phyloP scores from a whole-genome alignment of 2,329 filamentous ascomycete species.

The Hypoxylon sp. region DNA sequence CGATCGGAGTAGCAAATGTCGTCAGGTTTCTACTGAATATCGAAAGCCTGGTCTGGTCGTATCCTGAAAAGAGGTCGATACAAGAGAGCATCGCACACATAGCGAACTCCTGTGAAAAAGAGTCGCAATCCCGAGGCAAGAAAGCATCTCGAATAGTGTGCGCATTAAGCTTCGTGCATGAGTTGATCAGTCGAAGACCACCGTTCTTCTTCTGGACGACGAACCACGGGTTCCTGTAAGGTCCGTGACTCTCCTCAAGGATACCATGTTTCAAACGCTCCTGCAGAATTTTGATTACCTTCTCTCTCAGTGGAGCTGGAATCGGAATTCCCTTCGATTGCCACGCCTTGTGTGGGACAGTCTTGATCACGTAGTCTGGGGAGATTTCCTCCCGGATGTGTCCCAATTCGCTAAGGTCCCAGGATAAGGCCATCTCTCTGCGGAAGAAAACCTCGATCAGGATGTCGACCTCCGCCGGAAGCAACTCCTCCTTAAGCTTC shows the following conservation, averaged over 20 bases:
- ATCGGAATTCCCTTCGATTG: neutral
- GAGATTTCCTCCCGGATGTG: neutral
- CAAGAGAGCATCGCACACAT: neutral
- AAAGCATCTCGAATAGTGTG: neutral
- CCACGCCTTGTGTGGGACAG: neutral
- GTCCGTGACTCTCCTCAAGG: neutral
- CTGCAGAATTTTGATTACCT: neutral
- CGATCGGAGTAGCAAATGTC: neutral
- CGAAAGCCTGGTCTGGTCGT: neutral
- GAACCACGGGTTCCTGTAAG: neutral
- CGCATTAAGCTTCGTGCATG: neutral
- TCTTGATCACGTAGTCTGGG: conserved; percentile 1
- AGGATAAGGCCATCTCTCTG: neutral
- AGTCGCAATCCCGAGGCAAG: neutral
- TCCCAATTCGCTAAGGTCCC: neutral
- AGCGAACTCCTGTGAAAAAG: neutral
- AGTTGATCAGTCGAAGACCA: neutral
- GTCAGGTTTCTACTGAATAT: neutral
- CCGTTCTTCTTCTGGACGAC: conserved; percentile 2
- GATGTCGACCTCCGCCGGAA: neutral
- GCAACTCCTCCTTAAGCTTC: too few relatives aligned
- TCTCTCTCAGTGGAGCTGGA: neutral
- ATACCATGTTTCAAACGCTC: neutral
- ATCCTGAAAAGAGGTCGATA: neutral
- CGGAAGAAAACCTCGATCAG: neutral